These are phyloP conservation scores for Trichosanthes truncata DNA, from an alignment of 306 rosid genomes.

Conservation along the genomic window DNA sequence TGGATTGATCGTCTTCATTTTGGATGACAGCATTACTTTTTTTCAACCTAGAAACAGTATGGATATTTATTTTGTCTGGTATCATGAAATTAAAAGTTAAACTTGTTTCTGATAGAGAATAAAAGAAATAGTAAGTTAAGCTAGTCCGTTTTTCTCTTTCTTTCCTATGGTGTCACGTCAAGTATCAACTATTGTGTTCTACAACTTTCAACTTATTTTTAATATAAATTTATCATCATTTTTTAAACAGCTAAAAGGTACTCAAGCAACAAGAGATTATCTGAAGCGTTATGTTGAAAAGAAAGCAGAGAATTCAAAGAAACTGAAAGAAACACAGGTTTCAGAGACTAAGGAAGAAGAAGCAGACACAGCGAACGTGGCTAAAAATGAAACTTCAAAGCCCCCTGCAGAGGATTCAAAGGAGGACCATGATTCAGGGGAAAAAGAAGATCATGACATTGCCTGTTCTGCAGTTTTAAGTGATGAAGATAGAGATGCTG, in stretches of 20 bases:
- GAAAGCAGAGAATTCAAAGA: slow-evolving; percentile 51
- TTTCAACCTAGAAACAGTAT: background rate
- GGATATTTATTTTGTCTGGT: background rate
- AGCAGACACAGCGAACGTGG: slow-evolving; percentile 33
- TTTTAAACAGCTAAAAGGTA: slow-evolving; percentile 53
- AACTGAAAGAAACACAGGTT: slow-evolving; percentile 42
- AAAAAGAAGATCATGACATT: slow-evolving; percentile 49
- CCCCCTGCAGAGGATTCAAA: slow-evolving; percentile 38
- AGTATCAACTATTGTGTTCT: background rate
- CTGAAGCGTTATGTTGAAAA: slow-evolving; percentile 60
- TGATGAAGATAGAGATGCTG: slow-evolving; percentile 80
- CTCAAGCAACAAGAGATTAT: slow-evolving; percentile 61
- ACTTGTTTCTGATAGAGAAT: background rate
- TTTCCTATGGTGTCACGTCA: background rate
- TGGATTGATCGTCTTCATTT: background rate
- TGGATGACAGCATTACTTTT: background rate
- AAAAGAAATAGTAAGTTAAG: background rate
- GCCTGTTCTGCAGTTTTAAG: slow-evolving; percentile 67
- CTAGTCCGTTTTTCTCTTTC: background rate
- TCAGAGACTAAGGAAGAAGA: slow-evolving; percentile 38
- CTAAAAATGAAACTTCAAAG: slow-evolving; percentile 36
- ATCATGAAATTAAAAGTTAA: background rate
- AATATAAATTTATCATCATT: slow-evolving; percentile 5
- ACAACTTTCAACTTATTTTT: background rate
- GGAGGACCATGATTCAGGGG: slow-evolving; percentile 44